Evolutionary conservation across 2,329 filamentous ascomycete genomes (phyloP), one percentile per base, ranked within the genome.

Genomic region (Scytalidium sp.): DNA sequence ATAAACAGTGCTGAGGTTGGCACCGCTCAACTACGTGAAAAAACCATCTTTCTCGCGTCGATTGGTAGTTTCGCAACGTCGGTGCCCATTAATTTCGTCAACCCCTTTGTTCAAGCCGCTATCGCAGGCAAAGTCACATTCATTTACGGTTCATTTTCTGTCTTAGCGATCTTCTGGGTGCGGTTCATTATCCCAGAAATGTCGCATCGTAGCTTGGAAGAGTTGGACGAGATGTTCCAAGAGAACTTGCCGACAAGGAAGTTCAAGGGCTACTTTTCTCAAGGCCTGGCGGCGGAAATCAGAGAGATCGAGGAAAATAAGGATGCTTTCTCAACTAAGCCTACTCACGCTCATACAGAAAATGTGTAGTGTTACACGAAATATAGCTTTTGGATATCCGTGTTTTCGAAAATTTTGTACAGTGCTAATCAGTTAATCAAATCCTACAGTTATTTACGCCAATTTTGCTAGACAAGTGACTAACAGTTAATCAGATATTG

Each of bases 51-150:
- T 17, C 45, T 56, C 41, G 36, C 46, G 7, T 41, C 55, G 20
- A 51, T 49, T 3, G 19, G 50, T 50, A 32, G 50, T 44, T 32
- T 50, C 49, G n/a, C 29, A 50, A 32, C 51, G 47, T 23, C 54
- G 51, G 21, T 53, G 51, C 20, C 69, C 63, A 66, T 57, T 54
- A 3, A 68, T 69, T 50, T 64, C 67, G 2, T 53, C 70, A 10
- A 66, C 67, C 1, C 69, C 67, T 36, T 49, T 68, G 3, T 68
- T 67, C 53, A 67, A 47, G 60, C 58, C 0, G 67, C 69, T 10
- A 62, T 73, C 0, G 68, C 69, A 5, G 67, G 63, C 2, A 71
- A 71, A 52, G 68, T 69, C 0, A 61, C 60, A 0, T 73, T 73
- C 41, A 56, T 72, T 3, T 73, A 68, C 43, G 65, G 62, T 1